phyloP scores from a whole-genome alignment of 2,329 filamentous ascomycete genomes.

The Trichothecium roseum region DNA sequence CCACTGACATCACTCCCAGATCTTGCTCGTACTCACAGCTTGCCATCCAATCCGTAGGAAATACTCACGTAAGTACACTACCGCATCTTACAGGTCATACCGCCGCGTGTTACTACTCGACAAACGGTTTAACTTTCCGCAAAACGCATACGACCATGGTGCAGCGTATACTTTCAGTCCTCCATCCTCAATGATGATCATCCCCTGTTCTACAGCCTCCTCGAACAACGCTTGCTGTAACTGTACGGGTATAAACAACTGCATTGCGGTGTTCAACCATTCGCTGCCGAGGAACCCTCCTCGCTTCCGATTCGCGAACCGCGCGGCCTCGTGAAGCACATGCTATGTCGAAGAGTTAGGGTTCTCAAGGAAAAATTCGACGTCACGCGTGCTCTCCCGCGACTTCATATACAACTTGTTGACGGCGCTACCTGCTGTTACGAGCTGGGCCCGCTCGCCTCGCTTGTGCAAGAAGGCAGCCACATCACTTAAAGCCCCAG shows the following conservation, averaged over 20 bases:
- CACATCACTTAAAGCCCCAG: slow-evolving; percentile 10
- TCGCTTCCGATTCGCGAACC: slow-evolving; percentile 9
- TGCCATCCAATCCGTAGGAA: slow-evolving; percentile 3
- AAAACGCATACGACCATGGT: slow-evolving; percentile 11
- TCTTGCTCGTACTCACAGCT: slow-evolving; percentile 2
- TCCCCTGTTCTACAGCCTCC: slow-evolving; percentile 8
- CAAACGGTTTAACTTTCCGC: slow-evolving; percentile 11
- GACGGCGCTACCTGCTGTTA: slow-evolving; percentile 11
- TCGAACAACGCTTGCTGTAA: slow-evolving; percentile 8
- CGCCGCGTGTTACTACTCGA: slow-evolving; percentile 8
- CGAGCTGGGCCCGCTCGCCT: no score
- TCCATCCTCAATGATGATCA: slow-evolving; percentile 10
- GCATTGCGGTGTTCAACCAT: slow-evolving; percentile 14
- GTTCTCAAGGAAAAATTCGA: slow-evolving; percentile 11
- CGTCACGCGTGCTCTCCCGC: slow-evolving; percentile 10
- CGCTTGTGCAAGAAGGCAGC: slow-evolving; percentile 11
- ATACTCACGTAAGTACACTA: slow-evolving; percentile 10
- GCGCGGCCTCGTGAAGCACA: slow-evolving; percentile 9
- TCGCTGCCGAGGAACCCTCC: slow-evolving; percentile 9
- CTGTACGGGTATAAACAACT: slow-evolving; percentile 9
- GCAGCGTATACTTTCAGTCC: slow-evolving; percentile 11
- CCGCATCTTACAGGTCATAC: slow-evolving; percentile 11
- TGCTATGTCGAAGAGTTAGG: slow-evolving; percentile 6
- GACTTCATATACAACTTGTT: slow-evolving; percentile 11
- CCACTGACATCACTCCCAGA: slow-evolving; percentile 8